Evolutionary conservation across 208 protist species (phyloP).

Genomic region (Trypanosoma scelopori): DNA sequence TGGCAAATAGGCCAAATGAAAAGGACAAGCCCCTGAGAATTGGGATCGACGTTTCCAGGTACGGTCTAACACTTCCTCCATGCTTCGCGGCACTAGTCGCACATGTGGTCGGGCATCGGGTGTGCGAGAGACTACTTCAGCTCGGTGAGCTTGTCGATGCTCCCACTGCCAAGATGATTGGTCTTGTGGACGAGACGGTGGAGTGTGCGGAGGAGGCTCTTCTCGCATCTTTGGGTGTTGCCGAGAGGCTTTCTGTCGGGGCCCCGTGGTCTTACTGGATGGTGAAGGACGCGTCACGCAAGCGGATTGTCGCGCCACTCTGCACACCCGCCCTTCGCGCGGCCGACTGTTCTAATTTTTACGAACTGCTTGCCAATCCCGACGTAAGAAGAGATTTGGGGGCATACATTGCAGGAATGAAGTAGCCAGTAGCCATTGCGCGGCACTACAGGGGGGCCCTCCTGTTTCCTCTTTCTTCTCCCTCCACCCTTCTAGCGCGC

Average conservation of each 20-base stretch:
- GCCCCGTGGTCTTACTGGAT: conserved; percentile 64
- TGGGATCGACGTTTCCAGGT: conserved; percentile 55
- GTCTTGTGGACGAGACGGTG: conserved; percentile 75
- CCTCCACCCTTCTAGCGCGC: conserved; percentile 4
- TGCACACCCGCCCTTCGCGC: conserved; percentile 49
- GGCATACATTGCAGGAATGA: conserved; percentile 2
- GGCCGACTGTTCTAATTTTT: conserved; percentile 52
- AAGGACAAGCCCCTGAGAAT: conserved; percentile 36
- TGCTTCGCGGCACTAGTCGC: conserved; percentile 62
- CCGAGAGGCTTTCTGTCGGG: conserved; percentile 52
- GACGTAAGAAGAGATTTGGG: conserved; percentile 36
- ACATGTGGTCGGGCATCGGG: conserved; percentile 62
- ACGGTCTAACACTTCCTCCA: conserved; percentile 66
- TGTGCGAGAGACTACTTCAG: conserved; percentile 55
- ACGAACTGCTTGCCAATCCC: conserved; percentile 55
- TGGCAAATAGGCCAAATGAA: conserved; percentile 37
- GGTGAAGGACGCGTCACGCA: conserved; percentile 54
- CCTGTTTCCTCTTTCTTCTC: conserved; percentile 7
- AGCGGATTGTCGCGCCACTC: conserved; percentile 48
- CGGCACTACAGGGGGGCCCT: no score
- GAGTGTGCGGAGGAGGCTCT: conserved; percentile 53
- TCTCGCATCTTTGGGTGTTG: conserved; percentile 53
- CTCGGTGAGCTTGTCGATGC: conserved; percentile 46
- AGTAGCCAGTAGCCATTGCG: no score
- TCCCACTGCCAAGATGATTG: conserved; percentile 43